Evolutionary conservation across 1,284 basidiomycete species (phyloP).

Genomic region (Fomitiporia mediterranea): DNA sequence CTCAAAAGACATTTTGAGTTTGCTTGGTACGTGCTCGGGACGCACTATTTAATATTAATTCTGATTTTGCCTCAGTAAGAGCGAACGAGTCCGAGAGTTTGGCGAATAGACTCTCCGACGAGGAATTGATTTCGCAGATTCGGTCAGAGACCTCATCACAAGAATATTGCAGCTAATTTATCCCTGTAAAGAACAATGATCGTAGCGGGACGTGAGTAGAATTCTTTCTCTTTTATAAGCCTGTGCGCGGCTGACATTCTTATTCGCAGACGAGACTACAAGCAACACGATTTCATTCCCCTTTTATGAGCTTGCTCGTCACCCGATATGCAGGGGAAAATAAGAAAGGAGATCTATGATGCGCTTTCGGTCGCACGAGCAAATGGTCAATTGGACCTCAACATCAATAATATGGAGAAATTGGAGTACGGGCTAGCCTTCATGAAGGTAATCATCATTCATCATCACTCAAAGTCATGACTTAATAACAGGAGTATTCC

Average conservation of each 20-base stretch:
- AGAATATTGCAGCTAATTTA: no score
- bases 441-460: constrained; percentile 34
- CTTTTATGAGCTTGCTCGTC: constrained; percentile 36
- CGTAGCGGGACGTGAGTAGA: constrained; percentile 37
- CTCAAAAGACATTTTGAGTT: no score
- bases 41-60: no score
- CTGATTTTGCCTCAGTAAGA: no score
- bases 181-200: no score
- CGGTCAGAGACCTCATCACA: no score
- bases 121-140: no score
- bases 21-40: no score
- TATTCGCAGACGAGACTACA: constrained; percentile 28
- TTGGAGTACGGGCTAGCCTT: constrained; percentile 43
- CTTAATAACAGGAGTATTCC: no score
- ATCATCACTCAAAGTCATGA: not conserved
- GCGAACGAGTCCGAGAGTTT: constrained; percentile 37
- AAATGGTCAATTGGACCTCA: constrained; percentile 36
- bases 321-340: constrained; percentile 35
- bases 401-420: constrained; percentile 37
- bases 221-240: constrained; percentile 18
- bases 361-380: constrained; percentile 33
- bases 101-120: constrained; percentile 28
- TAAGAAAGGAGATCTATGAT: constrained; percentile 37
- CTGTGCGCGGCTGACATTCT: constrained; percentile 5
- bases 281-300: constrained; percentile 41